These are phyloP conservation scores for Daldinia grandis DNA, from an alignment of 495 filamentous ascomycete genomes.

Conservation along the genomic window DNA sequence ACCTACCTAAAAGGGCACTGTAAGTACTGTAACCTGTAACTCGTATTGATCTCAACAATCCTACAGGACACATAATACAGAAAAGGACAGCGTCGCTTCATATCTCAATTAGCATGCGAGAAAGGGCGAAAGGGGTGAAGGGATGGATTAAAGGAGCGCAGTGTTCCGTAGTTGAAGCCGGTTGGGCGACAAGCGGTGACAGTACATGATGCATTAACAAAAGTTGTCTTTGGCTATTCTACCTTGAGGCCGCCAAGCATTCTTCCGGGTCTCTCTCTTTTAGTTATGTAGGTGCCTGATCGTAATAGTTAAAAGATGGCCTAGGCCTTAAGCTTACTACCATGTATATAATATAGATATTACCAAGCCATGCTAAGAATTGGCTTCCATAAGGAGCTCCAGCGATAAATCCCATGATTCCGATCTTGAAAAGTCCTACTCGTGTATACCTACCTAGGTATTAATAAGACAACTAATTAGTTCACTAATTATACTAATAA, in stretches of 20 bases:
- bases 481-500: not conserved
- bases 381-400: slow-evolving; percentile 8
- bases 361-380: not conserved
- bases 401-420: slow-evolving; percentile 17
- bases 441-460: not conserved
- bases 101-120: slow-evolving; percentile 5
- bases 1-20: slow-evolving; percentile 34
- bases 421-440: slow-evolving; percentile 1
- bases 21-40: slow-evolving; percentile 21
- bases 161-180: slow-evolving; percentile 1
- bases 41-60: slow-evolving; percentile 1
- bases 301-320: not conserved
- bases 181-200: slow-evolving; percentile 20
- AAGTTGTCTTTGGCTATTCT: not conserved
- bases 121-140: slow-evolving; percentile 7
- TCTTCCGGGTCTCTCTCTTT: not conserved
- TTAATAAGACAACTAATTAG: too few species aligned
- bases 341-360: slow-evolving; percentile 1
- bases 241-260: not conserved
- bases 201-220: not conserved
- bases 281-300: not conserved
- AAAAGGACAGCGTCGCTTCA: not conserved
- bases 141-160: slow-evolving; percentile 15
- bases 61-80: slow-evolving; percentile 29
- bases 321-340: not conserved